Base-by-base conservation (phyloP, 177 flowering plant species). In the Tripterygium wilfordii region DNA sequence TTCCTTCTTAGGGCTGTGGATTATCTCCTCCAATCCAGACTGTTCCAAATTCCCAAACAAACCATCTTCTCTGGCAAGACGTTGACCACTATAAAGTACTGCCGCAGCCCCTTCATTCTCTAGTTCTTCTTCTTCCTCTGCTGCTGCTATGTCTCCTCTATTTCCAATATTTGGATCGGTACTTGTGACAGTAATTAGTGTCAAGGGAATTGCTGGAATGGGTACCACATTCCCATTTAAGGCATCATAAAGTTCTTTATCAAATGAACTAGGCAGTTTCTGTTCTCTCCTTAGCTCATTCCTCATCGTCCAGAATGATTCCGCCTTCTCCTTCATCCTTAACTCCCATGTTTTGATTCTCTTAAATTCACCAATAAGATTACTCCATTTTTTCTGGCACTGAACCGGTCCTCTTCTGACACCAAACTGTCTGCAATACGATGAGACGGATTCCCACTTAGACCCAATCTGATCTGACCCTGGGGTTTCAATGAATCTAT, bases 331-430 rank as follows among this genome's bases (percentile, higher is more conserved):
- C 40, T 10, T 17, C 3, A 46, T 42, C 54, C 45, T 51, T 9
- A 68, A 54, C 40, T 86, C 91, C 86, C 88, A 86, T n/a, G 60
- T 69, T 21, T 77, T 83, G 18, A 86, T 75, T 63, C 75, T 86
- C 82, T 66, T 79, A 50, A 53, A 86, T 35, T 83, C 88, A 2
- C 82, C 75, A 20, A 74, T 60, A 22, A 86, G 62, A 39, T 83
- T 86, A 49, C 88, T 74, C 95, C 86, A 83, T 45, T 91, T 28
- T 60, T 83, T 86, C 53, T 80, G 64, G 67, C 91, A 86, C 60
- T 86, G 95, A 8, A 79, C 81, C 12, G 91, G 82, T 17, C 78
- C 86, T 22, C 95, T 53, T 63, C 70, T 70, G 18, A 81, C 86
- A 0, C 88, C 95, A 15, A 74, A 74, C 32, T 53, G 54, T 33